Conservation (phyloP, 306 rosid species). For the Urtica urens region DNA sequence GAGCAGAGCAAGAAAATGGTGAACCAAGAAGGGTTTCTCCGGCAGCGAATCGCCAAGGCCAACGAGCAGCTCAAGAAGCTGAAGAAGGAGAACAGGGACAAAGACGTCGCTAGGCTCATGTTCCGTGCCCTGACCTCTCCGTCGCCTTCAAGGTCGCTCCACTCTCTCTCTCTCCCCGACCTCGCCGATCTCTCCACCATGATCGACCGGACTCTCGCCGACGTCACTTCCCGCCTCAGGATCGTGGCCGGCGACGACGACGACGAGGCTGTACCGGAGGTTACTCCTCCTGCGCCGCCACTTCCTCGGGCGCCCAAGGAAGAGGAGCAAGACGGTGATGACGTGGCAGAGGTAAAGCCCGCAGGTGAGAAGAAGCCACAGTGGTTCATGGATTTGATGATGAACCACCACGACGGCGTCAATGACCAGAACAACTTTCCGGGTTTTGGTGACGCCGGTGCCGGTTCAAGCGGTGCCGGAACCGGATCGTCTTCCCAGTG, state of each 20-base stretch:
- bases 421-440: background rate
- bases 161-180: conserved; percentile 9
- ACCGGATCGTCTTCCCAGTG: too few species aligned
- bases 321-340: background rate
- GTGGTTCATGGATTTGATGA: conserved; percentile 13
- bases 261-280: background rate
- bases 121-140: conserved; percentile 9
- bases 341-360: background rate
- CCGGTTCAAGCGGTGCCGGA: too few species aligned
- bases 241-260: background rate
- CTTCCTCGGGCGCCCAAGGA: background rate
- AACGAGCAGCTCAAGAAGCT: conserved; percentile 21
- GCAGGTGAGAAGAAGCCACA: conserved; percentile 9
- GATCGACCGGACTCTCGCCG: conserved; percentile 20
- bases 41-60: conserved; percentile 21
- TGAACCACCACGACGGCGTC: background rate
- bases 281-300: background rate
- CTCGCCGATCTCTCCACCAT: conserved; percentile 22
- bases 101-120: conserved; percentile 20
- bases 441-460: background rate
- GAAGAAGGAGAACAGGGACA: conserved; percentile 23
- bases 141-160: conserved; percentile 1
- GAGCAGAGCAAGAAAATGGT: conserved; percentile 30
- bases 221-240: background rate
- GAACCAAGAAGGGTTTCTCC: conserved; percentile 25